A percentile compares a stretch with the other conserved stretches of the same genome.
Conservation (phyloP, 176 grass and related monocot species). For the Rhynchospora pubera region DNA sequence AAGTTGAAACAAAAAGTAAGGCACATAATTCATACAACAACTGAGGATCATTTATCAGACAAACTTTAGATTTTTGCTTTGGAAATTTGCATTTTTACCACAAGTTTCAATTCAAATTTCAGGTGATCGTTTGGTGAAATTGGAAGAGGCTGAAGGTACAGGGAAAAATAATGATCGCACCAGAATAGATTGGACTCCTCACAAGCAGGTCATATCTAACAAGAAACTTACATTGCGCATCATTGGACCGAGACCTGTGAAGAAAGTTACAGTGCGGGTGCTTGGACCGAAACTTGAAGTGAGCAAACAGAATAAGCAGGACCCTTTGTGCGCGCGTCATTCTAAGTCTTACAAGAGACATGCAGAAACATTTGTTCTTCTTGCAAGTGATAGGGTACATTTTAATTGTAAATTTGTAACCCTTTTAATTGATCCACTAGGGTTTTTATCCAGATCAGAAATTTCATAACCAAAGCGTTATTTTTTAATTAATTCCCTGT, state of each 20-base stretch:
- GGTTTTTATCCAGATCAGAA: background rate
- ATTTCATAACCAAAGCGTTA: background rate
- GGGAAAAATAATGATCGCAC: background rate
- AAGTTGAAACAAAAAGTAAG: background rate
- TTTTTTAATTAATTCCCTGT: background rate
- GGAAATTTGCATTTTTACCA: background rate
- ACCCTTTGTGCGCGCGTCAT: background rate
- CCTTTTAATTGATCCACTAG: background rate
- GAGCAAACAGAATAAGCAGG: background rate
- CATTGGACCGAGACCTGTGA: no score
- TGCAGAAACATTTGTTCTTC: background rate
- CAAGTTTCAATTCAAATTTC: background rate
- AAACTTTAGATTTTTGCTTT: background rate
- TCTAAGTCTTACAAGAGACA: background rate
- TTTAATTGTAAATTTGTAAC: background rate
- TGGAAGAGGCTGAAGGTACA: background rate
- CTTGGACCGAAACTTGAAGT: background rate
- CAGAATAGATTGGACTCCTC: background rate
- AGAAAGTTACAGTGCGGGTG: no score
- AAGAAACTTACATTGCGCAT: background rate
- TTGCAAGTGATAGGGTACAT: background rate
- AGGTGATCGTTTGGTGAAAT: background rate
- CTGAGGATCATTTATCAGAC: background rate
- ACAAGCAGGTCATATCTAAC: background rate
- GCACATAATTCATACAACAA: background rate